Evolutionary conservation across 805 yeast species (phyloP).

Genomic region (Candida coleopterorum): DNA sequence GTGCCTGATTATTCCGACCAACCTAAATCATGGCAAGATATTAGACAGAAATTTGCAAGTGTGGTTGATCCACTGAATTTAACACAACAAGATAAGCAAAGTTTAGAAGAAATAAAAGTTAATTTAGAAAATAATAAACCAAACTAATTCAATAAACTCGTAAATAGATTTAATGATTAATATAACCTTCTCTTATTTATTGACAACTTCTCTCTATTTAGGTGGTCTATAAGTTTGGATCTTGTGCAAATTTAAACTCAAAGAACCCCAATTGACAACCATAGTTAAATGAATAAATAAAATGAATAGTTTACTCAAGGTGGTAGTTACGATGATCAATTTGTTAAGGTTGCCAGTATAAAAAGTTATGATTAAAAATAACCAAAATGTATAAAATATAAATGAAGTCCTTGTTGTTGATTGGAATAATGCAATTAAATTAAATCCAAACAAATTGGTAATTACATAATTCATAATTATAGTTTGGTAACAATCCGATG

Average conservation of each 20-base stretch:
- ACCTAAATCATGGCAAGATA: slow-evolving; percentile 37
- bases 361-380: background rate
- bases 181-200: no score
- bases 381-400: slow-evolving; percentile 1
- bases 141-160: no score
- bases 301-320: background rate
- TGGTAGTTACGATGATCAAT: background rate
- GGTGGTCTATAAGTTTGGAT: no score
- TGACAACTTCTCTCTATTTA: no score
- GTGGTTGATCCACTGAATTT: slow-evolving; percentile 24
- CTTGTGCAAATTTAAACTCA: slow-evolving; percentile 4
- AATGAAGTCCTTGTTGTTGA: background rate
- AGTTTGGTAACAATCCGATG: slow-evolving; percentile 1
- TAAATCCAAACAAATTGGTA: slow-evolving; percentile 3
- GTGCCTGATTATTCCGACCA: slow-evolving; percentile 38
- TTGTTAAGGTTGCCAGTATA: slow-evolving; percentile 1
- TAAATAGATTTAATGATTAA: no score
- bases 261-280: slow-evolving; percentile 1
- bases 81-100: slow-evolving; percentile 2
- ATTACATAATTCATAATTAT: slow-evolving; percentile 2
- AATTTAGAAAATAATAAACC: slow-evolving; percentile 3
- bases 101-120: slow-evolving; percentile 2
- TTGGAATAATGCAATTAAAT: background rate
- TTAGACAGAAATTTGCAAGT: slow-evolving; percentile 26
- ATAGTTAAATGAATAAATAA: slow-evolving; percentile 1